Percentiles rank a stretch among this genome's conserved stretches.
Evolutionary conservation across 768 basidiomycete species (phyloP).

Genomic region (Wakefieldia striispora): DNA sequence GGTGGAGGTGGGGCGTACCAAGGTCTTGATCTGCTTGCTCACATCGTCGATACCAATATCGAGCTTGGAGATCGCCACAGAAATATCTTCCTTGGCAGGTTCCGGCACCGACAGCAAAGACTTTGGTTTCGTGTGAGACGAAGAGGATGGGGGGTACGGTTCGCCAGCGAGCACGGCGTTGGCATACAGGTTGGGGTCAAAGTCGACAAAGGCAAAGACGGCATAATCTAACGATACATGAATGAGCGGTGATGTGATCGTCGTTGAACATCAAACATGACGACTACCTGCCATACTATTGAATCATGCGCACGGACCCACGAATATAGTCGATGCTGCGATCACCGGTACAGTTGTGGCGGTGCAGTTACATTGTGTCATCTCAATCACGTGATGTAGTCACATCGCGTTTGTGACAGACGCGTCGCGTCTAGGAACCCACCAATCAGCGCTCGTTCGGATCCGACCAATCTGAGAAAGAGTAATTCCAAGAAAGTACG

Average conservation of each 20-base stretch:
- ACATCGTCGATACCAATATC: slow-evolving; percentile 89
- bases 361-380: slow-evolving; percentile 14
- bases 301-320: not conserved
- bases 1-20: slow-evolving; percentile 48
- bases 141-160: slow-evolving; percentile 54
- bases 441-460: not conserved
- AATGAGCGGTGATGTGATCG: not conserved
- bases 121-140: slow-evolving; percentile 18
- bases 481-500: slow-evolving; percentile 23
- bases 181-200: slow-evolving; percentile 89
- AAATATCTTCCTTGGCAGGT: slow-evolving; percentile 80
- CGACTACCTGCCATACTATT: slow-evolving; percentile 22
- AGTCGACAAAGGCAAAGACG: slow-evolving; percentile 69
- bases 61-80: slow-evolving; percentile 84
- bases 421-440: slow-evolving; percentile 21
- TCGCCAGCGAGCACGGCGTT: slow-evolving; percentile 87
- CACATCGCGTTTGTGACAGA: slow-evolving; percentile 29
- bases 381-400: slow-evolving; percentile 25
- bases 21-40: slow-evolving; percentile 80
- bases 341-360: slow-evolving; percentile 10
- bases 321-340: not conserved
- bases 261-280: not conserved
- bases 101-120: slow-evolving; percentile 38
- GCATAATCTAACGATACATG: slow-evolving; percentile 55
- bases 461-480: slow-evolving; percentile 1